Evolutionary conservation across 805 yeast species (phyloP).

Genomic region (Kodamaea leandrae): DNA sequence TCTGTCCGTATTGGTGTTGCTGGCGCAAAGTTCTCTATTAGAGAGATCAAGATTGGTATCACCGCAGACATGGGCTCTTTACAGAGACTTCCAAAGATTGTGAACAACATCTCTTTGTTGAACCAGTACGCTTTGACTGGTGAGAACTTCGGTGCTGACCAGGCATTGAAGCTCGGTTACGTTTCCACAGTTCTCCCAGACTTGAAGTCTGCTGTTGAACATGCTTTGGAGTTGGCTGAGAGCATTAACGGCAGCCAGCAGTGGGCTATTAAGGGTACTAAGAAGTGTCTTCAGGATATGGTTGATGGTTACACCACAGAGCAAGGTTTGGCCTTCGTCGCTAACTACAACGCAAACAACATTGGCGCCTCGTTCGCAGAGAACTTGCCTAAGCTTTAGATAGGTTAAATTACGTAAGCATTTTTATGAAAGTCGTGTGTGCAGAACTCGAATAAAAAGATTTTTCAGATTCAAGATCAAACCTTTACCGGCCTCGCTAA

Average conservation of each 20-base stretch:
- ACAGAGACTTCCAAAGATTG: conserved; percentile 58
- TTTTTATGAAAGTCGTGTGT: too few species aligned
- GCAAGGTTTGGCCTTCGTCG: conserved; percentile 52
- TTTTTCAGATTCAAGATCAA: conserved; percentile 1
- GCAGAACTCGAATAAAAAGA: neutral
- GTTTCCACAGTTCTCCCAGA: conserved; percentile 46
- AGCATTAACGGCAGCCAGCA: conserved; percentile 46
- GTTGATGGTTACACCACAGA: conserved; percentile 35
- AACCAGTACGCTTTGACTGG: conserved; percentile 65
- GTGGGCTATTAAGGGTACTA: conserved; percentile 67
- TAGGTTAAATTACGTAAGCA: too few species aligned
- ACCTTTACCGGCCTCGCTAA: too few species aligned
- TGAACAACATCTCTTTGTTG: conserved; percentile 54
- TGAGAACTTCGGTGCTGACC: conserved; percentile 49
- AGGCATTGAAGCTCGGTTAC: conserved; percentile 56
- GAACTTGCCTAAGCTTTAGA: conserved; percentile 5
- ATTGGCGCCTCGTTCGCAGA: conserved; percentile 12
- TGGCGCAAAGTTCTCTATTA: conserved; percentile 54
- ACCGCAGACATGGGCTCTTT: conserved; percentile 79
- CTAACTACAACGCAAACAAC: conserved; percentile 48
- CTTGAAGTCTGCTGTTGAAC: conserved; percentile 47
- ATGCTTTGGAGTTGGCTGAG: conserved; percentile 50
- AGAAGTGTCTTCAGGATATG: conserved; percentile 47
- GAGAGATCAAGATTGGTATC: conserved; percentile 71
- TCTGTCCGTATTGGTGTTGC: conserved; percentile 55